Percentiles rank a stretch among this genome's conserved stretches.
phyloP scores from a whole-genome alignment of 345 rosid species.

The Raphanus raphanistrum region DNA sequence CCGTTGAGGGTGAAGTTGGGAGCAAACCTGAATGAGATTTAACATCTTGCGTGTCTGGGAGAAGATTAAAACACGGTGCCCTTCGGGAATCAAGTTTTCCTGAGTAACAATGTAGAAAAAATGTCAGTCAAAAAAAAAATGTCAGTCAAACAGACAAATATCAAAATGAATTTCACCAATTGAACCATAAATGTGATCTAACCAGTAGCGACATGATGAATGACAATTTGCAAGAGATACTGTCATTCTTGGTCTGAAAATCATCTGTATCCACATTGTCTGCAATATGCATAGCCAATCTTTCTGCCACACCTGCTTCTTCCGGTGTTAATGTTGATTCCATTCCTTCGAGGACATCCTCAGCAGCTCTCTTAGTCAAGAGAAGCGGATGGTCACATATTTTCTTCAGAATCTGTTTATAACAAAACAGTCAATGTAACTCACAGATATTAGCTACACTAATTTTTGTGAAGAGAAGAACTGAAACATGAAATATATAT shows the following conservation, averaged over 20 bases:
- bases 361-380: slow-evolving; percentile 45
- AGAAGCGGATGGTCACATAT: slow-evolving; percentile 54
- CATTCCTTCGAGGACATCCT: slow-evolving; percentile 86
- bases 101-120: slow-evolving; percentile 35
- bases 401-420: slow-evolving; percentile 89
- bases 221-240: slow-evolving; percentile 88
- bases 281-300: slow-evolving; percentile 86
- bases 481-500: slow-evolving; percentile 6
- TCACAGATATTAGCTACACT: background rate
- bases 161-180: slow-evolving; percentile 12
- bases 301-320: slow-evolving; percentile 81
- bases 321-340: slow-evolving; percentile 80
- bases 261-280: slow-evolving; percentile 70
- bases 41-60: slow-evolving; percentile 99
- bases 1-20: slow-evolving; percentile 23
- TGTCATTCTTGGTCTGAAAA: slow-evolving; percentile 76
- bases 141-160: slow-evolving; percentile 17
- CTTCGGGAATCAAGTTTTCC: slow-evolving; percentile 83
- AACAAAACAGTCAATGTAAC: slow-evolving; percentile 18
- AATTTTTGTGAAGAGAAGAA: slow-evolving; percentile 5
- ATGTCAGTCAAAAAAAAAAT: slow-evolving; percentile 18
- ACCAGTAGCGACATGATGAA: slow-evolving; percentile 83
- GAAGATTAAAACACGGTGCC: slow-evolving; percentile 90
- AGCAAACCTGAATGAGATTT: slow-evolving; percentile 83
- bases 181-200: slow-evolving; percentile 26